These are phyloP conservation scores for Pleurotus giganteus DNA, from an alignment of 768 basidiomycete genomes.

Conservation along the genomic window DNA sequence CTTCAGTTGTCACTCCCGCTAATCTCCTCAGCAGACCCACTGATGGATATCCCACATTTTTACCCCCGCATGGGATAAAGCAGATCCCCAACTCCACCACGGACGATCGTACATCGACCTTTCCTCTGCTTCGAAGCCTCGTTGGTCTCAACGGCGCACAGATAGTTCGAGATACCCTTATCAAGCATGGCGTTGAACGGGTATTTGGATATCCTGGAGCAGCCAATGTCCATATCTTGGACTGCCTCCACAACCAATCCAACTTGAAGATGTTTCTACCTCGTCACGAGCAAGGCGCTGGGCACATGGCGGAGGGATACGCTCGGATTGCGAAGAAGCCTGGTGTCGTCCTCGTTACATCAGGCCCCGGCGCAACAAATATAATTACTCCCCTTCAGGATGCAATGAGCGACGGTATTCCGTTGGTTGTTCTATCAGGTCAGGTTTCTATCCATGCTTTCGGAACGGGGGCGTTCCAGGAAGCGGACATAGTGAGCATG, in stretches of 20 bases:
- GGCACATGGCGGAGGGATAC: constrained; percentile 99
- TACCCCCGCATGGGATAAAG: too few species aligned
- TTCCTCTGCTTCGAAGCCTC: constrained; percentile 83
- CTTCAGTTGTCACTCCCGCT: too few species aligned
- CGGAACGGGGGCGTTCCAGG: constrained; percentile 97
- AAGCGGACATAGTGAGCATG: constrained; percentile 95
- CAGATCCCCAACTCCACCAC: too few species aligned
- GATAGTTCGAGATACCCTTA: constrained; percentile 99
- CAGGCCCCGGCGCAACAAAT: constrained; percentile 97
- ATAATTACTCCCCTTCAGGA: constrained; percentile 98
- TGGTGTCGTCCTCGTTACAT: constrained; percentile 96
- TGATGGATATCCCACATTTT: too few species aligned
- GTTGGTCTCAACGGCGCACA: constrained; percentile 93
- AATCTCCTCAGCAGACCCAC: too few species aligned
- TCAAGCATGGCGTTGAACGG: constrained; percentile 91
- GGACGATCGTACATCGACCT: too few species aligned
- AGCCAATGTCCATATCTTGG: constrained; percentile 98
- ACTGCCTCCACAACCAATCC: constrained; percentile 93
- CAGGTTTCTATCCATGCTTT: constrained; percentile 97
- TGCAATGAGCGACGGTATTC: constrained; percentile 90
- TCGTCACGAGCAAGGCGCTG: constrained; percentile 96
- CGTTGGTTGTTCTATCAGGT: constrained; percentile 92
- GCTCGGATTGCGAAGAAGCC: constrained; percentile 97
- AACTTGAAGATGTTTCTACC: constrained; percentile 95
- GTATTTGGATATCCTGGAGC: constrained; percentile 98